Evolutionary conservation across 1,284 basidiomycete species (phyloP), one percentile per base, ranked within the genome.

Genomic region (Cerrena zonata): DNA sequence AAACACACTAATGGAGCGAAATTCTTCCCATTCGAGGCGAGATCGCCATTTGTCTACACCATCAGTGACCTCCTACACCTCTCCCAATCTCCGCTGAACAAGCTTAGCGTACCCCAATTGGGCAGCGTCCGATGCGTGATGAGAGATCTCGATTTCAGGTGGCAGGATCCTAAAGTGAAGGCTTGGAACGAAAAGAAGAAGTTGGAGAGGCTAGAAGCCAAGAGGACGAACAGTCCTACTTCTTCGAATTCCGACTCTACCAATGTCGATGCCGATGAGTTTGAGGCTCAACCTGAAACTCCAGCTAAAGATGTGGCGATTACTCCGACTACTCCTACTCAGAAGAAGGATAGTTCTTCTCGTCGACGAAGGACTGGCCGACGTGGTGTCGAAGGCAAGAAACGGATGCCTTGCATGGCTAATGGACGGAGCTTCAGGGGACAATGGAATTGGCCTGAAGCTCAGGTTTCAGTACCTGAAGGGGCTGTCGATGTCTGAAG

Each of bases 51-150:
- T 50, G 58, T 49, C 2, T 64, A 64, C 52, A 52, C 61, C 36
- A 49, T 56, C 52, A 5, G 49, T 46, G 51, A 54, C 13, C 63
- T 66, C 11, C 60, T 64, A 49, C 51, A 58, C 3, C 59, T 66
- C 51, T 57, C 61, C 1, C 51, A 56, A 2, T 57, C 60, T 2
- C 53, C 58, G 10, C 41, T 42, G 11, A 22, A 19, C 24, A 13
- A 10, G 13, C 21, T 42, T n/a, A 22, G 19, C 18, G 19, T 7
- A 13, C 3, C 41, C 21, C 41, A 42, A 22, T 5, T 10, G 11
- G 19, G 24, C 13, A 24, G 24, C 21, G 41, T 42, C 10, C 11
- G 23, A 24, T 13, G 23, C 5, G 21, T 42, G 19, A 42, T 42
- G 41, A 13, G 13, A 13, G 13, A 5, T 13, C 19, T 42, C 41